Evolutionary conservation across 78 protist genomes (phyloP).

Genomic region (Dictyostelium brefeldianum): DNA sequence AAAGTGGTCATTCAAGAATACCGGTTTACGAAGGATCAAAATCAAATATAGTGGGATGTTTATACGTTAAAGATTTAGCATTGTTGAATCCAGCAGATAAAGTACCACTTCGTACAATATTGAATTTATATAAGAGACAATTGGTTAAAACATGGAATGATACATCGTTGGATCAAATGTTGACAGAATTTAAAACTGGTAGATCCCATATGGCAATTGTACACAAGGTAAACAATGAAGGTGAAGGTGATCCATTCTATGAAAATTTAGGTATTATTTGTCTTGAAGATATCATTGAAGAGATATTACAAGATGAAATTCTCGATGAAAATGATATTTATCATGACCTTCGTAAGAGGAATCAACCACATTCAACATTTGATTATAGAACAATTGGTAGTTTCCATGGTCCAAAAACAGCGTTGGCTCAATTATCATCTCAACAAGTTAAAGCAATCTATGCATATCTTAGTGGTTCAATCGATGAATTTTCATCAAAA

Average conservation of each 20-base stretch:
- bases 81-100: conserved; percentile 91
- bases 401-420: conserved; percentile 56
- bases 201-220: conserved; percentile 90
- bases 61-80: conserved; percentile 91
- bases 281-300: conserved; percentile 93
- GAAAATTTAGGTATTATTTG: conserved; percentile 93
- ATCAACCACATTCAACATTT: conserved; percentile 22
- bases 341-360: conserved; percentile 17
- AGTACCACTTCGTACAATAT: conserved; percentile 71
- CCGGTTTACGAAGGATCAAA: conserved; percentile 89
- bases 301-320: conserved; percentile 92
- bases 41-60: conserved; percentile 87
- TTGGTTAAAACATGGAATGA: conserved; percentile 81
- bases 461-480: conserved; percentile 41
- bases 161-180: conserved; percentile 74
- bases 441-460: conserved; percentile 70
- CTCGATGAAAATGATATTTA: conserved; percentile 91
- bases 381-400: conserved; percentile 50
- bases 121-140: conserved; percentile 82
- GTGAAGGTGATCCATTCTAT: conserved; percentile 92
- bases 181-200: conserved; percentile 88
- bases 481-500: conserved; percentile 59
- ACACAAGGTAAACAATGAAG: conserved; percentile 52
- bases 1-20: conserved; percentile 92
- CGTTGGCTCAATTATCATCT: conserved; percentile 9